phyloP scores from a whole-genome alignment of 2,329 filamentous ascomycete species.

The Hypocrella siamensis region DNA sequence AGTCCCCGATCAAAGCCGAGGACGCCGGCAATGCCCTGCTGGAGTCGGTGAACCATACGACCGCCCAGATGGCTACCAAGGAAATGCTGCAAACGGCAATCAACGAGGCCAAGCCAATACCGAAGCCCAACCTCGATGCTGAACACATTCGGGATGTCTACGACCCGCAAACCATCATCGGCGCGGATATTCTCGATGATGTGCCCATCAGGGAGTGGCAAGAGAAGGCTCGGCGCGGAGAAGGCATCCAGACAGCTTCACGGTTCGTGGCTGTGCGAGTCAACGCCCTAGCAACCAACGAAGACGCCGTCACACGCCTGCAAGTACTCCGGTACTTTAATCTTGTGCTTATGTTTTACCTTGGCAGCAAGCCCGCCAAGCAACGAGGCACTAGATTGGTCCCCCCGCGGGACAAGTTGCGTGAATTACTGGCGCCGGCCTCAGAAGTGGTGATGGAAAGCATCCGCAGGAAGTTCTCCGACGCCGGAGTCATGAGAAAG shows the following conservation, averaged over 20 bases:
- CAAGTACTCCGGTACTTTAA: slow-evolving; percentile 45
- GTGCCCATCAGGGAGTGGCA: slow-evolving; percentile 63
- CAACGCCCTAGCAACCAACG: slow-evolving; percentile 33
- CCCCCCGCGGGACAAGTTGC: slow-evolving; percentile 46
- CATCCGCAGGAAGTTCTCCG: slow-evolving; percentile 54
- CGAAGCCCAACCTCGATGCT: slow-evolving; percentile 51
- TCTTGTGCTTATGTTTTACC: slow-evolving; percentile 39
- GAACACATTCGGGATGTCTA: slow-evolving; percentile 59
- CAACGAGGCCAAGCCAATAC: slow-evolving; percentile 57
- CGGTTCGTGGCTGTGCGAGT: slow-evolving; percentile 52
- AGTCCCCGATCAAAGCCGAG: slow-evolving; percentile 33
- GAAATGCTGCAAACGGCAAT: slow-evolving; percentile 49
- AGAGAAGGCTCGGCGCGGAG: slow-evolving; percentile 42
- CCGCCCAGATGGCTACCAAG: slow-evolving; percentile 49
- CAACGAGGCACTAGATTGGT: slow-evolving; percentile 33
- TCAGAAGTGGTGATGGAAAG: slow-evolving; percentile 48
- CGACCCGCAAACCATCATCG: slow-evolving; percentile 48
- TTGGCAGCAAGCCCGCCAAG: slow-evolving; percentile 27
- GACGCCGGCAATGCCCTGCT: slow-evolving; percentile 44
- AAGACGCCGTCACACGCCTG: slow-evolving; percentile 34
- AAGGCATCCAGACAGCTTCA: slow-evolving; percentile 40
- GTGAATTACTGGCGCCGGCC: slow-evolving; percentile 37
- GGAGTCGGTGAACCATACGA: slow-evolving; percentile 43
- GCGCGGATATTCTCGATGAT: slow-evolving; percentile 47
- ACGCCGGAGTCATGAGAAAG: slow-evolving; percentile 48